phyloP scores from a whole-genome alignment of 305 asterid genomes.

The Plantago lanceolata region DNA sequence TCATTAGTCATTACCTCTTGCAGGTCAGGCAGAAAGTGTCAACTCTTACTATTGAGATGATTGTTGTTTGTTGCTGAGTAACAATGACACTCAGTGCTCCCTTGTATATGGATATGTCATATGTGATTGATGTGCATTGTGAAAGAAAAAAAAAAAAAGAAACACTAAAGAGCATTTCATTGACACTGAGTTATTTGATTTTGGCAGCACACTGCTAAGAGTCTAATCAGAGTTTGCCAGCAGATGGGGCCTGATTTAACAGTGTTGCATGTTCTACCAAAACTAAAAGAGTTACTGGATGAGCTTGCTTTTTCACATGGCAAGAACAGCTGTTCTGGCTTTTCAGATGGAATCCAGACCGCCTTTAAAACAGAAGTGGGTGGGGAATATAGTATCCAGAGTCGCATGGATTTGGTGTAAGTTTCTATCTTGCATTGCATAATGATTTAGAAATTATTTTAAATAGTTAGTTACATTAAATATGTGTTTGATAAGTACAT shows the following conservation, averaged over 20 bases:
- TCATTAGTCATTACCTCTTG: background rate
- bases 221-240: conserved; percentile 75
- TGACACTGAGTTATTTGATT: conserved; percentile 20
- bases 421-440: conserved; percentile 31
- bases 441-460: conserved; percentile 13
- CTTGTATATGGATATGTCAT: background rate
- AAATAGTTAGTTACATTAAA: conserved; percentile 20
- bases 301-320: conserved; percentile 87
- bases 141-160: conserved; percentile 5
- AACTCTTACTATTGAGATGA: conserved; percentile 6
- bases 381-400: conserved; percentile 48
- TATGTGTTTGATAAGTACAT: conserved; percentile 23
- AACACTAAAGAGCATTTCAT: conserved; percentile 19
- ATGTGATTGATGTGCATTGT: conserved; percentile 19
- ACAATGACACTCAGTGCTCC: conserved; percentile 17
- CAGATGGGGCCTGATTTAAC: conserved; percentile 89
- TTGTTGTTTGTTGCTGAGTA: conserved; percentile 16
- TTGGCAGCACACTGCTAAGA: conserved; percentile 73
- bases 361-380: conserved; percentile 36
- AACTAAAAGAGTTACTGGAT: conserved; percentile 66
- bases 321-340: conserved; percentile 35
- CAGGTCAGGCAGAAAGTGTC: conserved; percentile 8
- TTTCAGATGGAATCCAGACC: conserved; percentile 36
- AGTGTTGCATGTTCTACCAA: conserved; percentile 73
- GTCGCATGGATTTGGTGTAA: conserved; percentile 80